Evolutionary conservation across 2,329 filamentous ascomycete genomes (phyloP), one percentile per base, ranked within the genome.

Genomic region (Xylaria sp.): DNA sequence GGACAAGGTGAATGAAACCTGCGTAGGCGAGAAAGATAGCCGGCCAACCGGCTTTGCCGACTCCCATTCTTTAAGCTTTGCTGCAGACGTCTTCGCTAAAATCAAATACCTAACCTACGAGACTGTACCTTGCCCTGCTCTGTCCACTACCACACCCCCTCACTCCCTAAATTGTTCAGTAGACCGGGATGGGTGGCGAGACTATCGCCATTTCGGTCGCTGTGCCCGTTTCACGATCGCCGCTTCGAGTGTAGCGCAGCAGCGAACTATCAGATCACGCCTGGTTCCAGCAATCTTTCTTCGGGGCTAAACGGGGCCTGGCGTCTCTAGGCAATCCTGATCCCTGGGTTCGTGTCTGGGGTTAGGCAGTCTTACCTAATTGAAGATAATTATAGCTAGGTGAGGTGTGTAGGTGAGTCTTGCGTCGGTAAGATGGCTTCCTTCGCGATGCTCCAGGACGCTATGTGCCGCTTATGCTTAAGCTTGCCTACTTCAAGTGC

Each of bases 221-320:
- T 48, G n/a, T 5, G 58, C 14, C 65, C 65, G 65, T 64, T 68
- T 68, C 61, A 65, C 51, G 48, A 61, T 65, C 39, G 30, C 56
- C 65, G 19, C 27, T 64, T 61, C n/a, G 8, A 32, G 61, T 24
- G 51, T 36, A 64, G 65, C 39, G 56, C 17, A 4, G 56, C 36
- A 19, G 48, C 17, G 12, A 56, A 57, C 54, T 56, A 39, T 21
- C 65, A 59, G 65, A 68, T 64, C 65, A 36, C 61, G 59, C 48
- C 65, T 42, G 8, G 21, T 60, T 60, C 45, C 8, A 67, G 65
- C 36, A 36, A 32, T 21, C 36, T 32, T 45, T 12, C 19, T 21
- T 39, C 21, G 47, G 32, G 30, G 30, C 55, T 63, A 59, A 47
- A 39, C 64, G 54, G n/a, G 64, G 64, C 14, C 42, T n/a, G 11